Percentiles rank a stretch among this genome's conserved stretches.
phyloP scores from a whole-genome alignment of 2,329 filamentous ascomycete species.

The Exophiala alcalophila region DNA sequence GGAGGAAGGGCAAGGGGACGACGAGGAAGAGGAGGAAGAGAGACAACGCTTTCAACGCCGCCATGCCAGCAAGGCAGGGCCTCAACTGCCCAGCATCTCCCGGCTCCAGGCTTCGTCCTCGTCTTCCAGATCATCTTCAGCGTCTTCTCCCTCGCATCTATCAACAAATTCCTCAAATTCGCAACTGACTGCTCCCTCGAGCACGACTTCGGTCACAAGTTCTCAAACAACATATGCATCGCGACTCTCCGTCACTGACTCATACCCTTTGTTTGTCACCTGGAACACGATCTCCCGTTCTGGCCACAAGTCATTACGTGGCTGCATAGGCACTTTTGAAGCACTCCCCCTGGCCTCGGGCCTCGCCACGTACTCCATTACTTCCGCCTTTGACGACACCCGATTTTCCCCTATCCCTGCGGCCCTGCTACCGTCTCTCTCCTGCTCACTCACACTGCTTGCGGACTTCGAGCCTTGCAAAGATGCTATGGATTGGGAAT shows the following conservation, averaged over 20 bases:
- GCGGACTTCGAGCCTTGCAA: conserved; percentile 77
- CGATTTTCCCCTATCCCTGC: conserved; percentile 59
- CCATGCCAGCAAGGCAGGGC: conserved; percentile 15
- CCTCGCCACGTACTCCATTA: conserved; percentile 76
- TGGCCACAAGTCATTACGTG: conserved; percentile 69
- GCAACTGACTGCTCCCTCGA: conserved; percentile 41
- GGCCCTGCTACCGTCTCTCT: conserved; percentile 47
- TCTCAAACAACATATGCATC: conserved; percentile 44
- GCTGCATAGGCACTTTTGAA: conserved; percentile 96
- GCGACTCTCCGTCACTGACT: conserved; percentile 38
- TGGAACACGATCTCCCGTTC: conserved; percentile 74
- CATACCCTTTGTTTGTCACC: conserved; percentile 83
- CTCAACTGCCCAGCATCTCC: conserved; percentile 33
- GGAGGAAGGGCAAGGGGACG: conserved; percentile 36
- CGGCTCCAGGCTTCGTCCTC: conserved; percentile 28
- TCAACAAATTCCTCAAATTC: conserved; percentile 48
- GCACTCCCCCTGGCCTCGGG: conserved; percentile 69
- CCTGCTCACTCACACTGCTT: conserved; percentile 71
- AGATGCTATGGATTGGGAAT: conserved; percentile 75
- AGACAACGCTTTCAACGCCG: conserved; percentile 22
- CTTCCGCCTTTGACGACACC: conserved; percentile 66
- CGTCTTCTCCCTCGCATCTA: conserved; percentile 41
- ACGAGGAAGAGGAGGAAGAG: conserved; percentile 16
- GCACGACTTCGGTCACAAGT: conserved; percentile 48
- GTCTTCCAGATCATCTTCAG: conserved; percentile 35